Evolutionary conservation across 2,329 filamentous ascomycete species (phyloP), one percentile per base, ranked within the genome.

Genomic region (Verticillium dahliae): DNA sequence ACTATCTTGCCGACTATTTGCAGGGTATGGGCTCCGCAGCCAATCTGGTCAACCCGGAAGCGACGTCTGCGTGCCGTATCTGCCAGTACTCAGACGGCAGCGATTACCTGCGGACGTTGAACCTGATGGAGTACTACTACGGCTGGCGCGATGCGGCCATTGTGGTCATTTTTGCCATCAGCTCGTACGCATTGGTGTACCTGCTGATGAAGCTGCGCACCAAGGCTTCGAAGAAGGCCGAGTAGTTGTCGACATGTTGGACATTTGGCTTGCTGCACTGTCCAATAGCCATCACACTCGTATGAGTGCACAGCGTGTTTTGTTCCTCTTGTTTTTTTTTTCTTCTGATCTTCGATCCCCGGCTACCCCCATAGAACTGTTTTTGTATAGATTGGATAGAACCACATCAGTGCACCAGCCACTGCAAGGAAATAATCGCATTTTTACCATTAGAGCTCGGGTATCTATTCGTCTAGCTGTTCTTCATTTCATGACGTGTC

Each of bases 81-180:
- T 91, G 88, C 67, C 77, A 85, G 64, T 90, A 85, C 69, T 72
- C 71, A 1, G 72, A 69, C 18, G 87, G 86, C 0, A 76, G 80
- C 6, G 87, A 89, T 62, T 90, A 88, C 65, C 70, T 90, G 2
- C 67, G 72, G 2, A 84, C 78, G 0, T 65, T 90, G 13, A 88
- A 90, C 68, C 67, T 90, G 7, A 76, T 77, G 1, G 78, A 85
- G 4, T 85, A 89, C 65, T 84, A 79, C 63, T 86, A 85, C 66
- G 87, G 85, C 0, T 91, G 88, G 88, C 79, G 88, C 57, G 80
- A 90, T 71, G 84, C 84, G 0, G 88, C 69, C 0, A 85, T 89
- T 57, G 79, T 82, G 2, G 81, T 81, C 1, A 73, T 85, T 5
- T 87, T 88, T 65, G 81, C 76, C 1, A 62, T 84, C 45, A 81